These are phyloP conservation scores for Serendipita sp. DNA, from an alignment of 768 basidiomycete genomes.

Conservation along the genomic window DNA sequence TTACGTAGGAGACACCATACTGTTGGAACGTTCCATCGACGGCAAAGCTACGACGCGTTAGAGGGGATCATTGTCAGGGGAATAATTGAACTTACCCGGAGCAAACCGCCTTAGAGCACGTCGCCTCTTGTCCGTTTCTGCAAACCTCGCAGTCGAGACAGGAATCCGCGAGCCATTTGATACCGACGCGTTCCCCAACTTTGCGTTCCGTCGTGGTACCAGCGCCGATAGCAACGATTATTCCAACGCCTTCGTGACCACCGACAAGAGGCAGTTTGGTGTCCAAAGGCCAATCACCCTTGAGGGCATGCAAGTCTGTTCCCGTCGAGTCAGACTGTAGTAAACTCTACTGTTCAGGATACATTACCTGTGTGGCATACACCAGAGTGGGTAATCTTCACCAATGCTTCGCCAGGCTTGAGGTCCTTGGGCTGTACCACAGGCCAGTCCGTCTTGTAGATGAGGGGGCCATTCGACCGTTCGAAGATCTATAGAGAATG, in stretches of 20 bases:
- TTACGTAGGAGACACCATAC: constrained; percentile 45
- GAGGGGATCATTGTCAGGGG: neutral
- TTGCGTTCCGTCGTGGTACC: constrained; percentile 49
- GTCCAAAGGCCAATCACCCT: constrained; percentile 69
- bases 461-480: neutral
- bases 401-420: constrained; percentile 34
- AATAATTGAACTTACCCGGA: constrained; percentile 35
- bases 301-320: constrained; percentile 51
- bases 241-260: constrained; percentile 75
- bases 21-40: constrained; percentile 58
- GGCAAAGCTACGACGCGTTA: constrained; percentile 18
- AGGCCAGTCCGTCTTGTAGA: constrained; percentile 1
- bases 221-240: constrained; percentile 62
- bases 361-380: constrained; percentile 52
- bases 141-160: constrained; percentile 68
- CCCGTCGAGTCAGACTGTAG: neutral
- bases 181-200: constrained; percentile 64
- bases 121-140: constrained; percentile 57
- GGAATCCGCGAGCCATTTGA: constrained; percentile 40
- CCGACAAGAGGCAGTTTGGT: constrained; percentile 53
- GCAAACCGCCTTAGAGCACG: constrained; percentile 41
- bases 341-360: constrained; percentile 16
- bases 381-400: constrained; percentile 61
- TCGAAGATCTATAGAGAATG: neutral
- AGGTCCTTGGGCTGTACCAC: neutral